Base-by-base conservation (phyloP, 495 filamentous ascomycete genomes). In the Daldinia childiae region DNA sequence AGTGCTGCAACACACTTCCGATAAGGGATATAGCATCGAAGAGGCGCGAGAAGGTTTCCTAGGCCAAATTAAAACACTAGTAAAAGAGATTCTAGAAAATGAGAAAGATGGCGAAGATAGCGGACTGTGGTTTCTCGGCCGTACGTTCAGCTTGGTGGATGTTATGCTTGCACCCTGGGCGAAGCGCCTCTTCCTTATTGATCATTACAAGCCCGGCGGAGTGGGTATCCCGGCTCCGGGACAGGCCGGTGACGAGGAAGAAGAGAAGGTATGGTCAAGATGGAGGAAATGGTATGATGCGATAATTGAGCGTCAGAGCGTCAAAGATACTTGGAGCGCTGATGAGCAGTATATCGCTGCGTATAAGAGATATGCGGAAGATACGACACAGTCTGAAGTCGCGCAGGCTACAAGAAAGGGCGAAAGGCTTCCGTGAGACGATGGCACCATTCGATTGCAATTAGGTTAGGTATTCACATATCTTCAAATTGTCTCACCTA, bases 291-390 rank as follows among this genome's bases (percentile, higher is more conserved):
- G 89, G 90, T 65, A 86, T 27, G 79, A 78, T 54, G 89, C 89
- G 14, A 73, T 91, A 3, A 78, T 84, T 55, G 69, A 69, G 6
- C 82, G 88, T 60, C 76, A 84, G 72, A 91, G 87, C 75, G 83
- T 92, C 0, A 79, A 79, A 68, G 81, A 86, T 73, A 93, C 88
- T 0, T 88, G 82, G 79, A 92, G 90, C 68, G 85, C 88, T 19
- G 86, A 78, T 45, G 85, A 89, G 56, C 78, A 87, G 74, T 91
- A 90, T 72, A 73, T 88, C 57, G 83, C 82, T 2, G 89, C 89
- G 57, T 93, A 92, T 76, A 83, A 87, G 76, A 79, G 88, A 60
- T 93, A 93, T 83, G 90, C 89, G 14, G 89, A 92, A 55, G 85
- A 92, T 78, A 87, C 82, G n/a, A 90, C 90, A 50, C 86, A 90